Percentiles rank a stretch among this genome's conserved stretches.
Evolutionary conservation across 2,329 filamentous ascomycete species (phyloP).

Genomic region (Epichloe elymi): DNA sequence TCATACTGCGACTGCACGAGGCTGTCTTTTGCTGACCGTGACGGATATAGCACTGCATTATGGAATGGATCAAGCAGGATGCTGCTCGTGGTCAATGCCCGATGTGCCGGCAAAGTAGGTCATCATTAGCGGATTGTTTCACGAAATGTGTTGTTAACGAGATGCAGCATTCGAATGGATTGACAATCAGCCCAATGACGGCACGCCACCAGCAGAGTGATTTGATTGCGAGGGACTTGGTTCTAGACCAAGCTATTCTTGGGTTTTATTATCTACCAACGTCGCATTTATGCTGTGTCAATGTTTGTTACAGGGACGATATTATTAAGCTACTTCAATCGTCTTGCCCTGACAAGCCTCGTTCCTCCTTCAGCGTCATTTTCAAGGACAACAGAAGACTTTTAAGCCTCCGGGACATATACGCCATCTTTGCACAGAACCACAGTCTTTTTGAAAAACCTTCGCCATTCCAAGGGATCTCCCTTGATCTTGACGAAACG

Average conservation of each 20-base stretch:
- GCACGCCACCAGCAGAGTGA: slow-evolving; percentile 15
- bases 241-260: neutral
- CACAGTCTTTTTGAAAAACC: slow-evolving; percentile 94
- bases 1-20: neutral
- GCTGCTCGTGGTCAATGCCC: slow-evolving; percentile 87
- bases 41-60: slow-evolving; percentile 67
- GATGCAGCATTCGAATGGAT: slow-evolving; percentile 28
- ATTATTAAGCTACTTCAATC: neutral
- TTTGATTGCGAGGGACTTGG: neutral
- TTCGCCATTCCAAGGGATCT: slow-evolving; percentile 89
- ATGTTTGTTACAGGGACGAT: neutral
- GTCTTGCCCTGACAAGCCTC: neutral
- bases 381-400: neutral
- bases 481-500: slow-evolving; percentile 91
- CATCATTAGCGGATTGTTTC: neutral
- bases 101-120: slow-evolving; percentile 86
- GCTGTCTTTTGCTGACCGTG: neutral
- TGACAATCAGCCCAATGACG: slow-evolving; percentile 20
- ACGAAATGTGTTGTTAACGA: neutral
- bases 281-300: neutral
- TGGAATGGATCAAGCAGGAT: slow-evolving; percentile 93
- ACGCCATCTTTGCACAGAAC: slow-evolving; percentile 78
- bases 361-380: neutral
- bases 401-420: slow-evolving; percentile 35
- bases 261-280: neutral